Evolutionary conservation across 345 rosid genomes (phyloP).

Genomic region (Pelargonium nanum): DNA sequence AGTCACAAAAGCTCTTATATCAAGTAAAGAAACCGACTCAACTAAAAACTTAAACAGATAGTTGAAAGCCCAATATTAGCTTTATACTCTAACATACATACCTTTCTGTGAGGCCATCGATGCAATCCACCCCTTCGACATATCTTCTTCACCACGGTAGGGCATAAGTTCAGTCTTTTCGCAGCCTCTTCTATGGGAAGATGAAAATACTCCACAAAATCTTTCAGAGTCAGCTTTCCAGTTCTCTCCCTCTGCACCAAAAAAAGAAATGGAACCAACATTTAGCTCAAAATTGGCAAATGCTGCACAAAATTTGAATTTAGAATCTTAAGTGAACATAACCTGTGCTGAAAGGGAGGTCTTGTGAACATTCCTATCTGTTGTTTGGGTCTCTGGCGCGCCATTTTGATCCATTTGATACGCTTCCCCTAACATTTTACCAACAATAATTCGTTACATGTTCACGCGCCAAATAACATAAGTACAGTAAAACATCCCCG

Average conservation of each 20-base stretch:
- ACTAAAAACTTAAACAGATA: too few species aligned
- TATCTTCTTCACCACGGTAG: constrained; percentile 51
- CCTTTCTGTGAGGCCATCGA: constrained; percentile 67
- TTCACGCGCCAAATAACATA: too few species aligned
- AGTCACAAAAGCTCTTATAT: too few species aligned
- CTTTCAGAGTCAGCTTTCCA: constrained; percentile 26
- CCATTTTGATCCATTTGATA: too few species aligned
- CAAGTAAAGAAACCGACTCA: too few species aligned
- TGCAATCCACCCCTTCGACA: constrained; percentile 25
- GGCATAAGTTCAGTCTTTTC: constrained; percentile 28
- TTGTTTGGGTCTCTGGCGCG: not conserved
- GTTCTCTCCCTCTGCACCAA: constrained; percentile 49
- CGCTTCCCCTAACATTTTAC: not conserved
- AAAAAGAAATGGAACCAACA: not conserved
- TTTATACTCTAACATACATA: constrained; percentile 2
- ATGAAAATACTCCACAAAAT: constrained; percentile 31
- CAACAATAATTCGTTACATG: too few species aligned
- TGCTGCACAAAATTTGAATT: too few species aligned
- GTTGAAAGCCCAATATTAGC: too few species aligned
- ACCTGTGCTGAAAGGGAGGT: constrained; percentile 33
- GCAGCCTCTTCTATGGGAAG: constrained; percentile 50
- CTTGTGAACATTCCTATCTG: not conserved
- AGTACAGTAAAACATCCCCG: not conserved
- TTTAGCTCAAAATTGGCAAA: not conserved
- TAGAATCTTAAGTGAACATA: not conserved